phyloP scores from a whole-genome alignment of 176 grass and related monocot genomes.

The Musa itinerans region DNA sequence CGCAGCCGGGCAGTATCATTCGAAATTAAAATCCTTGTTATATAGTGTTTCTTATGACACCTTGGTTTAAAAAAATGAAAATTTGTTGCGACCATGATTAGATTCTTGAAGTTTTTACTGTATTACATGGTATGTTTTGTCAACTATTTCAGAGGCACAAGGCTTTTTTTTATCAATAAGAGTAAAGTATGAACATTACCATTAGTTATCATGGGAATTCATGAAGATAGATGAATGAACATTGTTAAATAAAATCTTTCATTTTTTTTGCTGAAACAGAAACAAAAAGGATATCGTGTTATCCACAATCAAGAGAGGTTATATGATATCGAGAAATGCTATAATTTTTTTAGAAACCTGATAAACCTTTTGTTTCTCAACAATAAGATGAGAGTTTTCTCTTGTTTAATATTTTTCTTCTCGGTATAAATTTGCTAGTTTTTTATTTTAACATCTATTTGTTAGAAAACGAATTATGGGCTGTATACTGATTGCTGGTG shows the following conservation, averaged over 20 bases:
- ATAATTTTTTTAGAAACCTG: not conserved
- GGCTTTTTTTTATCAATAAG: too few species aligned
- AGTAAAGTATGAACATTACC: too few species aligned
- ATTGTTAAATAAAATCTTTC: too few species aligned
- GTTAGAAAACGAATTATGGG: slow-evolving; percentile 3
- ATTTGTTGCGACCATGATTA: not conserved
- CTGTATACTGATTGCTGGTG: slow-evolving; percentile 11
- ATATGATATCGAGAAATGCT: not conserved
- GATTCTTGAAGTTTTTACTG: not conserved
- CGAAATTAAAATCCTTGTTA: too few species aligned
- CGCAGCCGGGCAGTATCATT: too few species aligned
- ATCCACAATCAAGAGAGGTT: too few species aligned
- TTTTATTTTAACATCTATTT: not conserved
- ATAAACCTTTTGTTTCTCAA: not conserved
- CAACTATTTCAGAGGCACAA: too few species aligned
- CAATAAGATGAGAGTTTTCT: not conserved
- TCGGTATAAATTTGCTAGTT: not conserved
- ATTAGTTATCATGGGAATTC: too few species aligned
- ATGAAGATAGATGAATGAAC: too few species aligned
- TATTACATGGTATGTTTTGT: not conserved
- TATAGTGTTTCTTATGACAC: not conserved
- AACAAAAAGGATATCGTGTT: too few species aligned
- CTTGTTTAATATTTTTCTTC: not conserved
- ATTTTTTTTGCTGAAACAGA: too few species aligned
- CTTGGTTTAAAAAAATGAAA: not conserved